phyloP scores from a whole-genome alignment of 2,329 filamentous ascomycete species.

The Metarhizium rileyi region DNA sequence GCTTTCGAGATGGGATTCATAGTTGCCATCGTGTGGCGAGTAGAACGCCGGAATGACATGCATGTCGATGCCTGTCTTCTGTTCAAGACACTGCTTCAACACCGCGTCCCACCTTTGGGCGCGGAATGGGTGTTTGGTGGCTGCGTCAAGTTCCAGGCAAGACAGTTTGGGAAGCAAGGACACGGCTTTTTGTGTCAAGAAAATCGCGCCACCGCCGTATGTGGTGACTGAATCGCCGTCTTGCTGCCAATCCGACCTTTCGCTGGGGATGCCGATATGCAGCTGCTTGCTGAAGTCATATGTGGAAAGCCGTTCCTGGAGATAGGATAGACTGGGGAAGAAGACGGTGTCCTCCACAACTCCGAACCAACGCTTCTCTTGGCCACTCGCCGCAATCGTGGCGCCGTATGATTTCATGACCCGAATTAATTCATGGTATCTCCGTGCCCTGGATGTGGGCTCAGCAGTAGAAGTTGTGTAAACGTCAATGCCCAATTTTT shows the following conservation, averaged over 20 bases:
- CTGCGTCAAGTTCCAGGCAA: constrained; percentile 21
- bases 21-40: constrained; percentile 24
- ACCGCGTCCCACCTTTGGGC: constrained; percentile 30
- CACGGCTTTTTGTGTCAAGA: constrained; percentile 28
- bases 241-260: constrained; percentile 32
- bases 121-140: constrained; percentile 8
- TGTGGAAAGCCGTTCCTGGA: constrained; percentile 27
- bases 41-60: constrained; percentile 34
- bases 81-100: constrained; percentile 30
- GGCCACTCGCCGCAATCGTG: constrained; percentile 24
- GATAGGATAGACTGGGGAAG: constrained; percentile 30
- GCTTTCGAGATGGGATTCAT: constrained; percentile 18
- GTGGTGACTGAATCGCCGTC: constrained; percentile 26
- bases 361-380: constrained; percentile 31
- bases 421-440: constrained; percentile 29
- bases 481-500: constrained; percentile 29
- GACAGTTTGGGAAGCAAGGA: constrained; percentile 24
- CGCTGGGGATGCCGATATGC: constrained; percentile 35
- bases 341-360: constrained; percentile 38
- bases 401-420: constrained; percentile 23
- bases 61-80: constrained; percentile 26
- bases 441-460: constrained; percentile 20
- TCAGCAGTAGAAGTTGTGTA: constrained; percentile 23
- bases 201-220: constrained; percentile 34
- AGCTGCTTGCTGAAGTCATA: constrained; percentile 23